Percentiles rank a stretch among this genome's conserved stretches.
These are phyloP conservation scores for Penicillium italicum DNA, from an alignment of 2,329 filamentous ascomycete genomes.

Conservation along the genomic window DNA sequence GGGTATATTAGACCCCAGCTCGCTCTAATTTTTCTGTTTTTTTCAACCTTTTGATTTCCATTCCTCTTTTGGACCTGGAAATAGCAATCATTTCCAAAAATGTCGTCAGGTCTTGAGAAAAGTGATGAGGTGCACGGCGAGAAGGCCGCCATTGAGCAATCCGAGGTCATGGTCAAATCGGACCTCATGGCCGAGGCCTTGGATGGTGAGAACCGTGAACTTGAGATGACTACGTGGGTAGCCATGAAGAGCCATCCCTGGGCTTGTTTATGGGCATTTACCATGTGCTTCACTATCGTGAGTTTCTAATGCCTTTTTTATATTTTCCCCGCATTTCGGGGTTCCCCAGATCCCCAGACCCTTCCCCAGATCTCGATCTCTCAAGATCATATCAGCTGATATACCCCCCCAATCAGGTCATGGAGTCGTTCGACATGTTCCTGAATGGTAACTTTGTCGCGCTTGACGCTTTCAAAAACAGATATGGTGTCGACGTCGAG, in stretches of 20 bases:
- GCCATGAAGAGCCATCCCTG: slow-evolving; percentile 43
- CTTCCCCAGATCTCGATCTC: neutral
- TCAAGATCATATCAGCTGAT: neutral
- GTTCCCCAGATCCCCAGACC: neutral
- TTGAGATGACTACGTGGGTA: slow-evolving; percentile 40
- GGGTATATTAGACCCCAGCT: neutral
- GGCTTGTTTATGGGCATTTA: slow-evolving; percentile 49
- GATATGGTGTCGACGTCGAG: slow-evolving; percentile 36
- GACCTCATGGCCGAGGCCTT: slow-evolving; percentile 44
- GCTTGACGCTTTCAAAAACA: slow-evolving; percentile 36
- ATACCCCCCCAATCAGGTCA: slow-evolving; percentile 38
- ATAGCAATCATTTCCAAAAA: neutral
- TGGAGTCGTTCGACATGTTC: slow-evolving; percentile 52
- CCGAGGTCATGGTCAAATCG: slow-evolving; percentile 36
- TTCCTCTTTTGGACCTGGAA: neutral
- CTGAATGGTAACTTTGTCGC: slow-evolving; percentile 49
- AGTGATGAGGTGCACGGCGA: neutral
- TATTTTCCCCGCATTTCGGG: neutral
- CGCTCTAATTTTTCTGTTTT: neutral
- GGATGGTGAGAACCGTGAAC: slow-evolving; percentile 45
- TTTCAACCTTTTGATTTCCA: neutral
- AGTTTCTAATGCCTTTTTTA: slow-evolving; percentile 17
- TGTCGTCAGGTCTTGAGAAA: neutral
- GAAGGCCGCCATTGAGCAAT: slow-evolving; percentile 28
- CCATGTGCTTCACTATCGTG: slow-evolving; percentile 52